Evolutionary conservation across 495 filamentous ascomycete species (phyloP).

Genomic region (Daldinia bambusicola): DNA sequence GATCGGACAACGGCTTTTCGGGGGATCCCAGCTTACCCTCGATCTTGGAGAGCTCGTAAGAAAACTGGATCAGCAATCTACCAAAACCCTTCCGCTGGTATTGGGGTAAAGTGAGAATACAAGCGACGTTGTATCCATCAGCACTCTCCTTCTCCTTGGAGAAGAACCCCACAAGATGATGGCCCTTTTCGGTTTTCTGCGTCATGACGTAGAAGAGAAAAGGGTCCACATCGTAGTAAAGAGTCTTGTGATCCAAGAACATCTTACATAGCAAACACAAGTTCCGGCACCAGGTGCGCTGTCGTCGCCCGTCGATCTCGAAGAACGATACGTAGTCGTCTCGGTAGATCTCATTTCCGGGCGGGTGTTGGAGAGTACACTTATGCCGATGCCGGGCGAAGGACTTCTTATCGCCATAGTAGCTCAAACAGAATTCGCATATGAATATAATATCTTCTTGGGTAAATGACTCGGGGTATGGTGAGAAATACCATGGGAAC

Average conservation of each 20-base stretch:
- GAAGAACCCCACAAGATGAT: constrained; percentile 95
- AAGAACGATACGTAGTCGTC: constrained; percentile 96
- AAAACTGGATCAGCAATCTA: constrained; percentile 93
- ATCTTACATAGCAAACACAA: constrained; percentile 93
- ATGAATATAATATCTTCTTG: constrained; percentile 92
- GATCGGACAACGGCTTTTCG: constrained; percentile 94
- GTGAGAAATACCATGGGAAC: constrained; percentile 98
- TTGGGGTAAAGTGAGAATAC: constrained; percentile 95
- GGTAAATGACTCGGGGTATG: constrained; percentile 88
- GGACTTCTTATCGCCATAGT: constrained; percentile 80
- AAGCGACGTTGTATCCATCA: constrained; percentile 96
- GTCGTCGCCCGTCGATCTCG: constrained; percentile 95
- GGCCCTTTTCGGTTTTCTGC: constrained; percentile 83
- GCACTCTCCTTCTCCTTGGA: constrained; percentile 97
- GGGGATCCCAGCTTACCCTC: constrained; percentile 94
- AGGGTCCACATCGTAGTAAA: constrained; percentile 99
- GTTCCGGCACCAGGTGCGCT: constrained; percentile 96
- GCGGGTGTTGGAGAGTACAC: constrained; percentile 91
- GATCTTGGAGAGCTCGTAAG: constrained; percentile 94
- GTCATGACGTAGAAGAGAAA: constrained; percentile 99
- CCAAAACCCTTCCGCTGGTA: constrained; percentile 96
- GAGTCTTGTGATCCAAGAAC: constrained; percentile 98
- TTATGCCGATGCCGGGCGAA: constrained; percentile 89
- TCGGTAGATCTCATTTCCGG: constrained; percentile 97
- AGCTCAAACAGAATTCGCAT: constrained; percentile 95